Evolutionary conservation across 805 yeast genomes (phyloP), one percentile per base, ranked within the genome.

Genomic region (Candida pini): DNA sequence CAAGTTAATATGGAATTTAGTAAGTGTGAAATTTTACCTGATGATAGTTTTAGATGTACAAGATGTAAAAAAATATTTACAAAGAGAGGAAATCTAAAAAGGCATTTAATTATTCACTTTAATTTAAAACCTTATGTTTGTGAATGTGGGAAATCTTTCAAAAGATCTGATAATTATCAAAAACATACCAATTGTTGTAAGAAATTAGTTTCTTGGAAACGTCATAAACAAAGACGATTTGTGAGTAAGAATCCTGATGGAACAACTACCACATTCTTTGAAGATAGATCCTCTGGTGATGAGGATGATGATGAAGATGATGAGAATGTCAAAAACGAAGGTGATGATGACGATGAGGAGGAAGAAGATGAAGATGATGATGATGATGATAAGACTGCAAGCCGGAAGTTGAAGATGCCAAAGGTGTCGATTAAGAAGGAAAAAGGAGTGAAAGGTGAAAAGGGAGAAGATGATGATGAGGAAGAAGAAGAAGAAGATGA

Each of bases 21-120:
- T 8, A 41, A 30, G 16, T 50, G 55, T 30, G 45, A 37, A 21
- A 29, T 44, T 13, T 25, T 46, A 18, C 41, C 40, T 2, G 44
- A 47, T 27, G 51, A 43, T 6, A 33, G 39, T 4, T 50, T 41
- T 31, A 36, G 39, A 16, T 50, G 55, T 32, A 44, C 45, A 6
- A 33, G 39, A 20, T 50, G 55, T 30, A 31, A 33, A 4, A 48
- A 47, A 33, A 30, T 38, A 3, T 50, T 50, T 30, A 48, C 53
- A 9, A 50, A 50, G 26, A 31, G 53, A 23, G 55, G 55, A 2
- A 50, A 50, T 26, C 31, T 50, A 28, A 47, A 48, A 18, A 33
- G 55, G 25, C 55, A 50, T 26, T 33, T 50, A 32, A 44, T 48
- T 6, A 39, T 47, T 14, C 55, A 50, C 29, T 49, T 48, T 35